Evolutionary conservation across 805 yeast species (phyloP).

Genomic region (Candida ovalis): DNA sequence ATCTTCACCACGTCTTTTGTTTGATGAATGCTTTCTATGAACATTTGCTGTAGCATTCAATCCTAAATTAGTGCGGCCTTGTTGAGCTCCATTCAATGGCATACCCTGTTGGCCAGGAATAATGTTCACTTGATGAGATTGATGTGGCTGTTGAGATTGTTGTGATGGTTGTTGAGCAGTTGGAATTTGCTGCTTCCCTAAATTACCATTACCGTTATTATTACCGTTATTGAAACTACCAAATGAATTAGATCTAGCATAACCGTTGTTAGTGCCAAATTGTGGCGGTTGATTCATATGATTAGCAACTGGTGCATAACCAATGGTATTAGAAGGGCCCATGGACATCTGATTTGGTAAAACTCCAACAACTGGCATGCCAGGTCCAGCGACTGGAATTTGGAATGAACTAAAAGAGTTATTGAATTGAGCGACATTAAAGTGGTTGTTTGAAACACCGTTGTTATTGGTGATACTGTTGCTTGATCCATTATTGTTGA

Average conservation of each 20-base stretch:
- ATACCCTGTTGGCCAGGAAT: neutral
- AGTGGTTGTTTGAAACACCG: neutral
- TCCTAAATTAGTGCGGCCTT: conserved; percentile 17
- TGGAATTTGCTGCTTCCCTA: neutral
- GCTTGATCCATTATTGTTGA: neutral
- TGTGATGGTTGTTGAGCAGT: neutral
- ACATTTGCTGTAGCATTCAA: conserved; percentile 31
- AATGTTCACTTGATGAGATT: neutral
- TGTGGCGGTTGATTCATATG: conserved; percentile 1
- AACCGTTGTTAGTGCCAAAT: conserved; percentile 3
- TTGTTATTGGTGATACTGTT: neutral
- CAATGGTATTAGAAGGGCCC: neutral
- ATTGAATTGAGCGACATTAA: neutral
- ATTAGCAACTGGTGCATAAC: conserved; percentile 3
- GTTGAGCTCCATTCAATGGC: conserved; percentile 5
- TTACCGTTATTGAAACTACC: conserved; percentile 5
- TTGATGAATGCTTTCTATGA: conserved; percentile 33
- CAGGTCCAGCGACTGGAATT: conserved; percentile 4
- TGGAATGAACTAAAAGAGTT: conserved; percentile 4
- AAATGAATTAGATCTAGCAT: conserved; percentile 12
- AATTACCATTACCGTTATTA: neutral
- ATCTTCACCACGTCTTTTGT: conserved; percentile 52
- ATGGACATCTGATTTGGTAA: conserved; percentile 1
- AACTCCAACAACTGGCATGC: conserved; percentile 3
- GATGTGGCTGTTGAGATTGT: conserved; percentile 2